Conservation (phyloP, 495 filamentous ascomycete species). For the Filosporella fistucella region DNA sequence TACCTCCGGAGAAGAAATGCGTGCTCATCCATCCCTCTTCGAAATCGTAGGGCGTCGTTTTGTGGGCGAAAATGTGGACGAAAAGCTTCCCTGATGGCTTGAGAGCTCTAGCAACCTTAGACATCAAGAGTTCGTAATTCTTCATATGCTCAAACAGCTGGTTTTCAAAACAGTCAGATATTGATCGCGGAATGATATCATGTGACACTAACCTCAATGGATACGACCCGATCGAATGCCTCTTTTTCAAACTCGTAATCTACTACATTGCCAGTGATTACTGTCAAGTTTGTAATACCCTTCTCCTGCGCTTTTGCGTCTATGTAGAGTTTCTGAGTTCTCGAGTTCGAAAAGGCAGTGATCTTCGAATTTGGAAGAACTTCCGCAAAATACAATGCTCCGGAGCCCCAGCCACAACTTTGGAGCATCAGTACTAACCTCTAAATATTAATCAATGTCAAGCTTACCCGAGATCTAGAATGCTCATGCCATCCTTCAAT, state of each 20-base stretch:
- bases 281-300: conserved; percentile 48
- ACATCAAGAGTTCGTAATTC: conserved; percentile 61
- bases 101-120: conserved; percentile 49
- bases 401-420: conserved; percentile 65
- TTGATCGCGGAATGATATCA: neutral
- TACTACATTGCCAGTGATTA: conserved; percentile 58
- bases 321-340: conserved; percentile 59
- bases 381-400: conserved; percentile 55
- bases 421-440: conserved; percentile 1
- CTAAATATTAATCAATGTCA: neutral
- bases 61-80: conserved; percentile 60
- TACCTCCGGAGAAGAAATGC: conserved; percentile 66
- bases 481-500: conserved; percentile 51
- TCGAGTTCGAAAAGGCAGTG: conserved; percentile 61
- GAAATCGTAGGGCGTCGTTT: conserved; percentile 58
- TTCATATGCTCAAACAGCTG: conserved; percentile 71
- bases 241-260: conserved; percentile 51
- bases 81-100: conserved; percentile 58
- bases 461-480: conserved; percentile 58
- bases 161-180: neutral
- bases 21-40: conserved; percentile 69
- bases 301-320: conserved; percentile 47
- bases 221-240: conserved; percentile 54
- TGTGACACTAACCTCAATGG: conserved; percentile 43
- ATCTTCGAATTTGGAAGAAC: conserved; percentile 51